Evolutionary conservation across 139 green algal genomes (phyloP), one percentile per base, ranked within the genome.

Genomic region (Marvania coccoides): DNA sequence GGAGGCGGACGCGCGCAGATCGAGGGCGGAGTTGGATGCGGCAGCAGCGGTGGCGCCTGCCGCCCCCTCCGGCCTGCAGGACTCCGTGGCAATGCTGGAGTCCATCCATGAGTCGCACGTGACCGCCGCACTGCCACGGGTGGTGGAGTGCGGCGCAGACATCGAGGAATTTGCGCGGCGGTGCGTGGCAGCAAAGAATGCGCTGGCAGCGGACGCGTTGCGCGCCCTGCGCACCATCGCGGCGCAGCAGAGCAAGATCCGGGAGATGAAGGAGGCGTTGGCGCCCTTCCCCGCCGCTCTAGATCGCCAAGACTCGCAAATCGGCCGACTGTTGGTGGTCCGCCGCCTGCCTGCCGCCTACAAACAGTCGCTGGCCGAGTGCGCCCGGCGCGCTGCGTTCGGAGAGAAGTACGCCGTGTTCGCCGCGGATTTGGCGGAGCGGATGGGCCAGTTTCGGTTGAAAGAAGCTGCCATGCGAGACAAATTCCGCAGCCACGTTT

Each of bases 221-320:
- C 19, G 6, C 23, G 85, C 93, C 80, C 82, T 97, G 77, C 84
- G 81, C 70, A 58, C 45, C 47, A 88, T 96, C 36, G 73, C 75
- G n/a, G 57, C 37, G 34, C 76, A 91, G 70, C 91, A 97, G 81
- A 85, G 63, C 63, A 81, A 81, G 45, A 97, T 97, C 71, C 69
- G 84, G 13, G 87, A 94, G 62, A 83, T 95, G 74, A 81, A 80
- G 28, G 63, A 70, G 24, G 26, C 13, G 3, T 31, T 46, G 30
- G 63, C 5, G 8, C 19, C 14, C 2, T 46, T 29, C 46, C 13
- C 28, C 36, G 67, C 59, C 36, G 72, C 68, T 12, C 58, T 77
- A 35, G 48, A 40, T 0, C 37, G 60, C 10, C 69, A 79, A 54
- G 61, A 69, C 19, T 31, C 26, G 2, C 12, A 26, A 1, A 38